Conservation (phyloP, 768 basidiomycete species). For the Rhizopogon salebrosus region DNA sequence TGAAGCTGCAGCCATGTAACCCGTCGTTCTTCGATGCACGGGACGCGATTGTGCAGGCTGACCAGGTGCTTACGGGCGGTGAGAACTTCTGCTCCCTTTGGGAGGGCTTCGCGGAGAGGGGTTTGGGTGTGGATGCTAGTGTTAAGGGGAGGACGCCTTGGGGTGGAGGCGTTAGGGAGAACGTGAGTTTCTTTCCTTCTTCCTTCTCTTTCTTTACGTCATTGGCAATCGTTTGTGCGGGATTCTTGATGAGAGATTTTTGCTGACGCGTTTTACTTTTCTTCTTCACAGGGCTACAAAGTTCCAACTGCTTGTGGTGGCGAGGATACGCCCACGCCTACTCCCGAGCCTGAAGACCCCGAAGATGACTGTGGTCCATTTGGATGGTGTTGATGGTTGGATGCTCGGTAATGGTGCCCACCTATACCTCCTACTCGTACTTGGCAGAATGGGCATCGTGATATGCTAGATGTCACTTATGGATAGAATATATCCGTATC, state of each 20-base stretch:
- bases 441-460: too few relatives aligned
- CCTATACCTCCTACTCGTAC: slow-evolving; percentile 8
- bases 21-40: slow-evolving; percentile 89
- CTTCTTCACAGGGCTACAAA: slow-evolving; percentile 37
- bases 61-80: slow-evolving; percentile 83
- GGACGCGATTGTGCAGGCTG: slow-evolving; percentile 87
- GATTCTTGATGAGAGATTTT: not conserved
- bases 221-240: too few relatives aligned
- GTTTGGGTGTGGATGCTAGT: slow-evolving; percentile 72
- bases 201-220: not conserved
- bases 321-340: slow-evolving; percentile 17
- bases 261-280: not conserved
- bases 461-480: too few relatives aligned
- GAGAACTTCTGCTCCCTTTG: slow-evolving; percentile 90
- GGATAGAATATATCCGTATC: too few relatives aligned
- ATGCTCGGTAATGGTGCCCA: too few relatives aligned
- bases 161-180: slow-evolving; percentile 84
- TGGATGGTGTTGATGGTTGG: slow-evolving; percentile 24
- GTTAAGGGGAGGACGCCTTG: slow-evolving; percentile 80
- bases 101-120: slow-evolving; percentile 78
- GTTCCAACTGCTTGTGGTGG: slow-evolving; percentile 37
- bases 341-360: slow-evolving; percentile 28
- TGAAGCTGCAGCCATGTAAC: slow-evolving; percentile 93
- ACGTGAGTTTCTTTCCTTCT: slow-evolving; percentile 36
- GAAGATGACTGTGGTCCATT: slow-evolving; percentile 22